A percentile compares a stretch with the other conserved stretches of the same genome.
phyloP scores from a whole-genome alignment of 2,329 filamentous ascomycete genomes.

The Pochonia chlamydosporia region DNA sequence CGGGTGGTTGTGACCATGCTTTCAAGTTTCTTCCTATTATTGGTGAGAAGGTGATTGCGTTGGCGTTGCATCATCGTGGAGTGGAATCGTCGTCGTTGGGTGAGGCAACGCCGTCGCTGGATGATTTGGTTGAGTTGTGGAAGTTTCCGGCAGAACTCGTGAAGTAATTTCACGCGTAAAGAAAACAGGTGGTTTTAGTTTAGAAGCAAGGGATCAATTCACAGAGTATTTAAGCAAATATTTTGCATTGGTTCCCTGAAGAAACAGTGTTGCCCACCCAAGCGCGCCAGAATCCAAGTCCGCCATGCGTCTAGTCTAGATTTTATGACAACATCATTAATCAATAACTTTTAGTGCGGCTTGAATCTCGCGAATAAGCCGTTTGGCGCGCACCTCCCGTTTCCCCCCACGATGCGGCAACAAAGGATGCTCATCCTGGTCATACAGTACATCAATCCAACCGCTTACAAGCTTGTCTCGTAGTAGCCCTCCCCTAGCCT shows the following conservation, averaged over 20 bases:
- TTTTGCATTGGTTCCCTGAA: too few species aligned
- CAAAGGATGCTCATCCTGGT: not conserved
- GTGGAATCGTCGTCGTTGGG: not conserved
- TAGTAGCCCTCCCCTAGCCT: not conserved
- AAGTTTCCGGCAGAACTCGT: conserved; percentile 5
- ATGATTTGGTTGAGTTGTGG: conserved; percentile 35
- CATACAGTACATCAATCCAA: not conserved
- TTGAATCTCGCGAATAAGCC: not conserved
- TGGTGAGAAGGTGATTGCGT: conserved; percentile 41
- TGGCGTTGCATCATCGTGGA: conserved; percentile 20
- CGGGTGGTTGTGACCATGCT: conserved; percentile 46
- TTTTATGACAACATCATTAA: too few species aligned
- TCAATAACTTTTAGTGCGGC: not conserved
- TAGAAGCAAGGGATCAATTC: too few species aligned
- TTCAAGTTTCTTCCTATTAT: conserved; percentile 49
- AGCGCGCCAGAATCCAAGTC: too few species aligned
- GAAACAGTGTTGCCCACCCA: too few species aligned
- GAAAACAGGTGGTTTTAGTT: too few species aligned
- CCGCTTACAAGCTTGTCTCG: not conserved
- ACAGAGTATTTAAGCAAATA: too few species aligned
- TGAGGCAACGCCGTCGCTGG: not conserved
- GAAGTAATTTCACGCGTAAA: not conserved
- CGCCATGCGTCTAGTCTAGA: too few species aligned
- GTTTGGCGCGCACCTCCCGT: not conserved
- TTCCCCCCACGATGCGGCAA: not conserved